Base-by-base conservation (phyloP, 345 rosid species). In the Stellera chamaejasme region DNA sequence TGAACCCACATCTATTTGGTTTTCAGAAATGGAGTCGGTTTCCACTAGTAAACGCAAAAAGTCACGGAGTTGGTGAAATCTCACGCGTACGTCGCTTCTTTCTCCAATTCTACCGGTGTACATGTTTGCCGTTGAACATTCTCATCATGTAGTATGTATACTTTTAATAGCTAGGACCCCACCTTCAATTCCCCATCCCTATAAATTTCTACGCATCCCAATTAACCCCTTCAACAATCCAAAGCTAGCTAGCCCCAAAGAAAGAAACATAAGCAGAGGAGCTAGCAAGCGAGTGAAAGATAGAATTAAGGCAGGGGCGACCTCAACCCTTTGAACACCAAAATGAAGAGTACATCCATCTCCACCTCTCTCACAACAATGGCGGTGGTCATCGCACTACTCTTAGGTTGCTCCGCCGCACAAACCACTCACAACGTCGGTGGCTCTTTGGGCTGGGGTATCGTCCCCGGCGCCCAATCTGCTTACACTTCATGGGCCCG, bases 401-500 rank as follows among this genome's bases (percentile, higher is more conserved):
- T 68, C 11, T 1, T 75, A 1, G 67, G 60, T 11, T 28, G 49
- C 66, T 73, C 76, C 0, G 39, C 56, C 1, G 80, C 78, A 6
- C 73, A 71, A 54, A 72, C 69, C 7, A 50, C 28, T 23, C 54
- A 74, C 42, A 52, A 51, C 0, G 92, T 81, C 0, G 83, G 82
- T 13, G 77, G 50, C 56, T 13, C 60, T 41, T 6, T 46, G 0
- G 77, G 80, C 26, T 83, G 90, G 90, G 4, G 25, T 11, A 57
- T 81, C 32, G 81, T 79, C 2, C 50, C 62, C 0, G 61, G 53
- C 0, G 66, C 66, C 1, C 1, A 73, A 4, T 6, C n/a, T 0
- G 36, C 51, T 57, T 83, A 83, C 64, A 8, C 62, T 27, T 67
- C 76, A 6, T 82, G 89, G 85, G 68, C 85, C 0, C 63, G 57